A percentile compares a stretch with the other conserved stretches of the same genome.
These are phyloP conservation scores for Pleurotus salmoneostramineus DNA, from an alignment of 768 basidiomycete genomes.

Conservation along the genomic window DNA sequence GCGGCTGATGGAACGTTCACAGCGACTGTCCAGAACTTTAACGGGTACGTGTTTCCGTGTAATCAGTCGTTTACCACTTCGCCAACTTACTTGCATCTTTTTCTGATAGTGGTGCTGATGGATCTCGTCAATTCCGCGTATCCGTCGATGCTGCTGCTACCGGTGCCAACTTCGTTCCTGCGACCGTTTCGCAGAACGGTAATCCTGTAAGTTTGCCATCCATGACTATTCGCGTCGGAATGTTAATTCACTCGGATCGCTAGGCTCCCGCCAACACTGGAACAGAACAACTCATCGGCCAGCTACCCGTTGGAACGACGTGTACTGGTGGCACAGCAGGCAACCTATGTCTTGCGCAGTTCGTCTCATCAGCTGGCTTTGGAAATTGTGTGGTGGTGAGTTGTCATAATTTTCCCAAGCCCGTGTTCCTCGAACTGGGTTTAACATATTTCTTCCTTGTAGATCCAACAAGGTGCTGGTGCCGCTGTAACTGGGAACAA, in stretches of 20 bases:
- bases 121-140: constrained; percentile 43
- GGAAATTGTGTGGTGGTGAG: constrained; percentile 50
- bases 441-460: not conserved
- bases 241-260: not conserved
- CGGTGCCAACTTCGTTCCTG: constrained; percentile 31
- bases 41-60: constrained; percentile 30
- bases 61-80: not conserved
- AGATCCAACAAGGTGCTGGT: constrained; percentile 6
- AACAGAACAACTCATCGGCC: constrained; percentile 35
- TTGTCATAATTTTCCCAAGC: too few species aligned
- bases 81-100: not conserved
- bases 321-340: constrained; percentile 44
- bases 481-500: constrained; percentile 4
- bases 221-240: not conserved
- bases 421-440: not conserved
- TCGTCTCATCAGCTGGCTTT: constrained; percentile 45
- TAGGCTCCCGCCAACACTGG: constrained; percentile 34
- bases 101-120: constrained; percentile 34
- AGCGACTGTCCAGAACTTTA: constrained; percentile 40
- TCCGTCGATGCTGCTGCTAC: constrained; percentile 42
- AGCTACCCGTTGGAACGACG: constrained; percentile 43
- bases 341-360: constrained; percentile 48
- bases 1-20: constrained; percentile 38
- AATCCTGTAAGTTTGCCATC: constrained; percentile 33
- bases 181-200: constrained; percentile 42